Conservation (phyloP, 2,329 filamentous ascomycete genomes). For the Karstenula rhodostoma region DNA sequence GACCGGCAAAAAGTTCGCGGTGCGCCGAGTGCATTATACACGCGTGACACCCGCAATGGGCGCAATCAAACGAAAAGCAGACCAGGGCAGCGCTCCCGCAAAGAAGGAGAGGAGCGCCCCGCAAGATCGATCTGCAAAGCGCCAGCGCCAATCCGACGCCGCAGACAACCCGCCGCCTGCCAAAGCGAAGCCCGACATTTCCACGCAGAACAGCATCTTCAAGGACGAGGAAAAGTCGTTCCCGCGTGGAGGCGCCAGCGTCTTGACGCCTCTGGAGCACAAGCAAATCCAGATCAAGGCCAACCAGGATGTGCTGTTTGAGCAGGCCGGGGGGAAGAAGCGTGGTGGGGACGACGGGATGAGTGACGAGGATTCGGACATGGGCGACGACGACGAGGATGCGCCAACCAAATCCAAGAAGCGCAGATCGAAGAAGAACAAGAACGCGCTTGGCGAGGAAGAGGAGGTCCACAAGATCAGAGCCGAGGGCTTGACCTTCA, state of each 20-base stretch:
- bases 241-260: constrained; percentile 87
- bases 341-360: constrained; percentile 61
- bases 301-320: constrained; percentile 88
- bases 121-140: constrained; percentile 46
- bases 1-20: constrained; percentile 17
- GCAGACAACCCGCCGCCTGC: constrained; percentile 35
- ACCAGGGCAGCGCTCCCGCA: constrained; percentile 36
- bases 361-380: constrained; percentile 52
- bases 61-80: constrained; percentile 57
- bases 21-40: constrained; percentile 11
- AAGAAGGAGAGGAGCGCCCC: constrained; percentile 42
- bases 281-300: constrained; percentile 97
- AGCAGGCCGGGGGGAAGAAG: constrained; percentile 75
- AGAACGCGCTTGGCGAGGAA: constrained; percentile 51
- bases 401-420: constrained; percentile 58
- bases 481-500: constrained; percentile 88
- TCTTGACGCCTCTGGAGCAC: constrained; percentile 91
- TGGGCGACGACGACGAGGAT: constrained; percentile 49
- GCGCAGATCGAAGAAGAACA: constrained; percentile 58
- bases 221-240: constrained; percentile 88
- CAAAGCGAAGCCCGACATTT: constrained; percentile 40
- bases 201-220: constrained; percentile 56
- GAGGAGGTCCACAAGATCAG: constrained; percentile 64
- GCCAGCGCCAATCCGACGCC: constrained; percentile 47
- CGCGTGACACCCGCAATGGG: constrained; percentile 47